Conservation (phyloP, 1,284 basidiomycete genomes). For the Sporisorium sorghi region DNA sequence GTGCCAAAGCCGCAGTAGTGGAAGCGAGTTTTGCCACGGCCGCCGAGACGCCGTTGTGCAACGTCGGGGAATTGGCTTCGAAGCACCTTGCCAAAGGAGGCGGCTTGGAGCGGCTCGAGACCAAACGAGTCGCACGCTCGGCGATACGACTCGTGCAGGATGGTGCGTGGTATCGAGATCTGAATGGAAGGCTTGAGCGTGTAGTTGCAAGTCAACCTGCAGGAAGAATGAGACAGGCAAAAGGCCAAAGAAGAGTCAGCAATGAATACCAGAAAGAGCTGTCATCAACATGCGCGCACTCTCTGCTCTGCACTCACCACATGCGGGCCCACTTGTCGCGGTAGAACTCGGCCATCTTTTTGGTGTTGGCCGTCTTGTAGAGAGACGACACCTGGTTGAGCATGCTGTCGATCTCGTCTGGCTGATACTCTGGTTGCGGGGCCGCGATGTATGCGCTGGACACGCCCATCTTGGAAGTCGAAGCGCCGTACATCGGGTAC, state of each 20-base stretch:
- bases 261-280: no score
- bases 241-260: no score
- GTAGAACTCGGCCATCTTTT: conserved; percentile 56
- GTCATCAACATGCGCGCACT: no score
- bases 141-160: conserved; percentile 55
- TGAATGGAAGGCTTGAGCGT: conserved; percentile 54
- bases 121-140: conserved; percentile 46
- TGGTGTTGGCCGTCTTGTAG: conserved; percentile 53
- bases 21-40: conserved; percentile 54
- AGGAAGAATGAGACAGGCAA: no score
- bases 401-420: conserved; percentile 47
- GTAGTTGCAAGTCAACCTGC: conserved; percentile 52
- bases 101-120: conserved; percentile 50
- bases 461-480: conserved; percentile 23
- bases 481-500: conserved; percentile 25
- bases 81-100: conserved; percentile 55
- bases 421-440: conserved; percentile 32
- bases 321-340: conserved; percentile 56
- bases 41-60: conserved; percentile 44
- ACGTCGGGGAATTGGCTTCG: conserved; percentile 52
- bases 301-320: conserved; percentile 27
- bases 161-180: conserved; percentile 53
- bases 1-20: conserved; percentile 56
- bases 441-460: conserved; percentile 21
- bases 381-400: conserved; percentile 47